Evolutionary conservation across 345 rosid species (phyloP).

Genomic region (Linum tenue): DNA sequence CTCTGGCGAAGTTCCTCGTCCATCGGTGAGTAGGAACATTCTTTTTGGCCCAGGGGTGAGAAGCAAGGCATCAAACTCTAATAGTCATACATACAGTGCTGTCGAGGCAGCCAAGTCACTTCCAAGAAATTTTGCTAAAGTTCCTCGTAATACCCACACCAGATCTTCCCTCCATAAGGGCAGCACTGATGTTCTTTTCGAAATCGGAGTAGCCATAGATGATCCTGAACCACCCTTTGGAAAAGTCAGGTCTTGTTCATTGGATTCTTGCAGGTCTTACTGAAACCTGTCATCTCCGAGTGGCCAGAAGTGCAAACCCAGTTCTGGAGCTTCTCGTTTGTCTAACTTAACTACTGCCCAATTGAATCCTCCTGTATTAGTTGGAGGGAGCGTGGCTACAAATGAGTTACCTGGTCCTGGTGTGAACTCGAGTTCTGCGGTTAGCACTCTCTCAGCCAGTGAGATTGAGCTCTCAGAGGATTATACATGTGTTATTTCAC

Average conservation of each 20-base stretch:
- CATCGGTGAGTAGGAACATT: slow-evolving; percentile 45
- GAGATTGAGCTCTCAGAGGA: slow-evolving; percentile 89
- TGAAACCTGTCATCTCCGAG: slow-evolving; percentile 22
- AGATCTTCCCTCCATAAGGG: slow-evolving; percentile 37
- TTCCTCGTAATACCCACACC: slow-evolving; percentile 21
- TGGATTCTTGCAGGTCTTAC: slow-evolving; percentile 32
- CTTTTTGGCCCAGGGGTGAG: slow-evolving; percentile 57
- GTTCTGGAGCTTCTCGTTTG: slow-evolving; percentile 19
- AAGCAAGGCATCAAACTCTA: slow-evolving; percentile 30
- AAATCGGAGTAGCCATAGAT: slow-evolving; percentile 42
- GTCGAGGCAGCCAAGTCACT: slow-evolving; percentile 33
- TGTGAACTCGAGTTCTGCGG: slow-evolving; percentile 1
- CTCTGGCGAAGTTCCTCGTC: slow-evolving; percentile 22
- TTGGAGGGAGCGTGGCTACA: slow-evolving; percentile 13
- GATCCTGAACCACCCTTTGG: slow-evolving; percentile 21
- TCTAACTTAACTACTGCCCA: slow-evolving; percentile 7
- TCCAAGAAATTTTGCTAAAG: slow-evolving; percentile 41
- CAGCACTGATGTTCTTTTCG: slow-evolving; percentile 48
- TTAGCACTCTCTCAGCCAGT: slow-evolving; percentile 36
- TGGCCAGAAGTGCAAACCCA: slow-evolving; percentile 11
- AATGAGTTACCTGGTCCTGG: neutral
- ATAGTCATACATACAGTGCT: slow-evolving; percentile 19
- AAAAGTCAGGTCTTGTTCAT: slow-evolving; percentile 35
- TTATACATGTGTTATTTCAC: slow-evolving; percentile 73
- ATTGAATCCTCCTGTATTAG: slow-evolving; percentile 20